Percentiles rank a stretch among this genome's conserved stretches.
Conservation (phyloP, 139 green algal species). For the Zygnema circumcarinatum region DNA sequence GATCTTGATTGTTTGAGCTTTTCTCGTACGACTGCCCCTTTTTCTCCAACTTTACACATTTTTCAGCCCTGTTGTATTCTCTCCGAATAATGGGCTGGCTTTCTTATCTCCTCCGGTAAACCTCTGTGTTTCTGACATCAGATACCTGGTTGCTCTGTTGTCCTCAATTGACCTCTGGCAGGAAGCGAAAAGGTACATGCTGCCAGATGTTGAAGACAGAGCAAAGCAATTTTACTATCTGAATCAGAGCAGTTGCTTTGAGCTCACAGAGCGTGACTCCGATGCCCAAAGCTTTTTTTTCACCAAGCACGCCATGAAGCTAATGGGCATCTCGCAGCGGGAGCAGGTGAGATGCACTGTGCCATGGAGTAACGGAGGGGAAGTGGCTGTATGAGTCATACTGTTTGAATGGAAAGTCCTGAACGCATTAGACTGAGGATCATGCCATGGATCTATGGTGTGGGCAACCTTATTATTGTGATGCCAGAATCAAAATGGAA, state of each 20-base stretch:
- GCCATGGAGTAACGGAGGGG: neutral
- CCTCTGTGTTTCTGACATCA: no score
- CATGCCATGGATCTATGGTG: neutral
- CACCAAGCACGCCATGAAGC: slow-evolving; percentile 87
- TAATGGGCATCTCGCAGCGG: slow-evolving; percentile 86
- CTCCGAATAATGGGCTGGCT: neutral
- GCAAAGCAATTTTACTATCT: slow-evolving; percentile 76
- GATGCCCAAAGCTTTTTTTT: slow-evolving; percentile 74
- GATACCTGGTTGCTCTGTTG: neutral
- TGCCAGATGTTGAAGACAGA: neutral
- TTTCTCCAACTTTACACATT: neutral
- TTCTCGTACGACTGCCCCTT: neutral
- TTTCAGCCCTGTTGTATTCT: neutral
- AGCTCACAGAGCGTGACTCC: slow-evolving; percentile 78
- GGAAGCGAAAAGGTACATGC: slow-evolving; percentile 8
- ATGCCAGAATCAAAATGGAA: neutral
- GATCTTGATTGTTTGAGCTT: neutral
- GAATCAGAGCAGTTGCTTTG: slow-evolving; percentile 85
- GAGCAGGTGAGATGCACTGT: slow-evolving; percentile 63
- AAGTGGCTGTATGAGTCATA: neutral
- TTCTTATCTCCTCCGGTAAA: neutral
- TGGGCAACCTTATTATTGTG: neutral
- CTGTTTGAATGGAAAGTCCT: neutral
- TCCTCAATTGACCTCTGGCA: neutral
- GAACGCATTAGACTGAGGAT: neutral